Percentiles rank a stretch among this genome's conserved stretches.
phyloP scores from a whole-genome alignment of 2,329 filamentous ascomycete species.

The Aaosphaeria pasadenensis region DNA sequence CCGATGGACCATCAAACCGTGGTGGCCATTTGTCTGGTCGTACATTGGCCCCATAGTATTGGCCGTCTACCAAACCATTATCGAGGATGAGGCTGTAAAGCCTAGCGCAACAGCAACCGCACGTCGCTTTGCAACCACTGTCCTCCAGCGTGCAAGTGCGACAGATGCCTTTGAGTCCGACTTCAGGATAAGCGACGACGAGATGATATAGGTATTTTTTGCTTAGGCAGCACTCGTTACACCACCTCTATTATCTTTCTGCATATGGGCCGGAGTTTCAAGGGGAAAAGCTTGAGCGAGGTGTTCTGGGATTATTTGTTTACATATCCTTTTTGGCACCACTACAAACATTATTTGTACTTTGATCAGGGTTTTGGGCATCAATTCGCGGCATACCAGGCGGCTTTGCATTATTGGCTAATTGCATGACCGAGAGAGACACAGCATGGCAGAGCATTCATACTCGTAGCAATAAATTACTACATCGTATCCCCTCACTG shows the following conservation, averaged over 20 bases:
- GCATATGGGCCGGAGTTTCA: neutral
- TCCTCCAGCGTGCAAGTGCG: constrained; percentile 3
- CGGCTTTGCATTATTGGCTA: too few species aligned
- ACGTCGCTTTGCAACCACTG: constrained; percentile 6
- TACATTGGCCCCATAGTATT: neutral
- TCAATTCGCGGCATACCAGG: too few species aligned
- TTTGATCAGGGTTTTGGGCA: too few species aligned
- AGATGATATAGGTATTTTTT: constrained; percentile 8
- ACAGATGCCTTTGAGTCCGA: constrained; percentile 17
- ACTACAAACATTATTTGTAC: too few species aligned
- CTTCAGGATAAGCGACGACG: constrained; percentile 23
- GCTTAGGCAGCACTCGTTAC: neutral
- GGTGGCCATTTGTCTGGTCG: constrained; percentile 26
- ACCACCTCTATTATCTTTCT: neutral
- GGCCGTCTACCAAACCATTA: constrained; percentile 4
- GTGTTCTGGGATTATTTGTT: too few species aligned
- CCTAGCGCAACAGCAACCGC: neutral
- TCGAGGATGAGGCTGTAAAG: constrained; percentile 6
- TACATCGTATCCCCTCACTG: too few species aligned
- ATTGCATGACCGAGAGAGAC: too few species aligned
- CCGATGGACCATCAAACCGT: constrained; percentile 31
- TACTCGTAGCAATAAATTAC: too few species aligned
- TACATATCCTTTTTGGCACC: too few species aligned
- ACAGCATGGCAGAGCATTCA: too few species aligned
- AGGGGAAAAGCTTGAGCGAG: too few species aligned